Evolutionary conservation across 495 filamentous ascomycete species (phyloP).

Genomic region (Polyplosphaeria fusca): DNA sequence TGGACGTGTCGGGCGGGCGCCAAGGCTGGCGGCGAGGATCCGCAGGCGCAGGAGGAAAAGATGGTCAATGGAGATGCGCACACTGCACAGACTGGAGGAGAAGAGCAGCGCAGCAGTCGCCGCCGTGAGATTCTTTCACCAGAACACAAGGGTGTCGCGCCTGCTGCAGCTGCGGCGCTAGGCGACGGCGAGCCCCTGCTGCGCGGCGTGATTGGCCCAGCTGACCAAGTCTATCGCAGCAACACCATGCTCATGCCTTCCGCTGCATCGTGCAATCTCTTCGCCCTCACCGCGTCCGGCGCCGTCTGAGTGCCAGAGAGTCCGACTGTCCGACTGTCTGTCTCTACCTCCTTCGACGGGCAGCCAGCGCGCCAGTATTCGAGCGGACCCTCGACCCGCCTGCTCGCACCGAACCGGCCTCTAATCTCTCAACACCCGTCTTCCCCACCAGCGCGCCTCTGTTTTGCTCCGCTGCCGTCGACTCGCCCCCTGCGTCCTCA

Average conservation of each 20-base stretch:
- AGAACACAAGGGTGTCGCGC: too few relatives aligned
- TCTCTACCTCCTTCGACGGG: too few relatives aligned
- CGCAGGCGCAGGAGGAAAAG: not conserved
- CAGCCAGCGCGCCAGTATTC: too few relatives aligned
- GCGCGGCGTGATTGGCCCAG: too few relatives aligned
- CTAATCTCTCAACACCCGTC: conserved; percentile 4
- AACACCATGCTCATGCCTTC: too few relatives aligned
- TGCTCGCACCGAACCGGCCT: too few relatives aligned
- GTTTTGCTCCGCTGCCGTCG: too few relatives aligned
- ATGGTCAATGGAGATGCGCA: not conserved
- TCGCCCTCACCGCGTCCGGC: not conserved
- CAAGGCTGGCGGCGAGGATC: not conserved
- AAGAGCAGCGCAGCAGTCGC: not conserved
- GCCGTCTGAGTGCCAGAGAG: not conserved
- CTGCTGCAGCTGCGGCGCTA: too few relatives aligned
- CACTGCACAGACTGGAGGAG: not conserved
- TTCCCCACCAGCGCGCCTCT: conserved; percentile 6
- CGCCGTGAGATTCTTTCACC: not conserved
- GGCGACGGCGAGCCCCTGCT: too few relatives aligned
- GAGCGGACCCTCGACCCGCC: too few relatives aligned
- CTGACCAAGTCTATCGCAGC: too few relatives aligned
- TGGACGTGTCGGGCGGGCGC: not conserved
- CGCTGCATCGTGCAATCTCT: conserved; percentile 6
- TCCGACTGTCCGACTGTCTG: not conserved
- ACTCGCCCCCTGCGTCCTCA: too few relatives aligned